Percentiles rank a stretch among this genome's conserved stretches.
These are phyloP conservation scores for Garcia nutans DNA, from an alignment of 345 rosid species.

Conservation along the genomic window DNA sequence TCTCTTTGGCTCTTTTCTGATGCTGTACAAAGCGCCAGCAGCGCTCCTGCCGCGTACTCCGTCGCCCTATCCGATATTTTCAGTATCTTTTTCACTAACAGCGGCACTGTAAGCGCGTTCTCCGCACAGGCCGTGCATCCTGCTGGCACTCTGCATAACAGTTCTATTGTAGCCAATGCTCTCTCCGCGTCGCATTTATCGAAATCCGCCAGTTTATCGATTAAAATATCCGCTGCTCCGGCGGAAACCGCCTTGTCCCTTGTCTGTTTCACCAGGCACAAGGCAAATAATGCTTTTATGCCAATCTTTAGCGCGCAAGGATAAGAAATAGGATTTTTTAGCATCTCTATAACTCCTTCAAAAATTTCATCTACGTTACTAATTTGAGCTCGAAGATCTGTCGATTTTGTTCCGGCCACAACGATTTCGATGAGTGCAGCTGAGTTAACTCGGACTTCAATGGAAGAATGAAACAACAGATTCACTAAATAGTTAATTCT, in stretches of 20 bases:
- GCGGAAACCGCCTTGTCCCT: slow-evolving; percentile 74
- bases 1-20: slow-evolving; percentile 65
- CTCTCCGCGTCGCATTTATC: slow-evolving; percentile 87
- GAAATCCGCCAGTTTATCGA: slow-evolving; percentile 70
- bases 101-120: slow-evolving; percentile 76
- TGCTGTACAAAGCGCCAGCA: slow-evolving; percentile 68
- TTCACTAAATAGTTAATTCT: slow-evolving; percentile 44
- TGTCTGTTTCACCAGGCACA: slow-evolving; percentile 80
- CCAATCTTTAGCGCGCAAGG: slow-evolving; percentile 75
- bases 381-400: slow-evolving; percentile 60
- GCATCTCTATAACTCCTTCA: slow-evolving; percentile 72
- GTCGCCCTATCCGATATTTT: slow-evolving; percentile 88
- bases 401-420: slow-evolving; percentile 62
- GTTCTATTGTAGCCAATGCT: slow-evolving; percentile 81
- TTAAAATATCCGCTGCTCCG: slow-evolving; percentile 62
- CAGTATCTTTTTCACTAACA: slow-evolving; percentile 67
- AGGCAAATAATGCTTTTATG: slow-evolving; percentile 70
- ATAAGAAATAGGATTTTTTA: slow-evolving; percentile 46
- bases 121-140: slow-evolving; percentile 65
- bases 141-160: slow-evolving; percentile 68
- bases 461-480: slow-evolving; percentile 54
- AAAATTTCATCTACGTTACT: slow-evolving; percentile 53
- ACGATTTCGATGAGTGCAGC: slow-evolving; percentile 75
- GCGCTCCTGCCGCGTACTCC: slow-evolving; percentile 92
- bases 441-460: slow-evolving; percentile 72